Percentiles rank a stretch among this genome's conserved stretches.
phyloP scores from a whole-genome alignment of 225 moss, liverwort and hornwort genomes.

The Anthoceros angustus region DNA sequence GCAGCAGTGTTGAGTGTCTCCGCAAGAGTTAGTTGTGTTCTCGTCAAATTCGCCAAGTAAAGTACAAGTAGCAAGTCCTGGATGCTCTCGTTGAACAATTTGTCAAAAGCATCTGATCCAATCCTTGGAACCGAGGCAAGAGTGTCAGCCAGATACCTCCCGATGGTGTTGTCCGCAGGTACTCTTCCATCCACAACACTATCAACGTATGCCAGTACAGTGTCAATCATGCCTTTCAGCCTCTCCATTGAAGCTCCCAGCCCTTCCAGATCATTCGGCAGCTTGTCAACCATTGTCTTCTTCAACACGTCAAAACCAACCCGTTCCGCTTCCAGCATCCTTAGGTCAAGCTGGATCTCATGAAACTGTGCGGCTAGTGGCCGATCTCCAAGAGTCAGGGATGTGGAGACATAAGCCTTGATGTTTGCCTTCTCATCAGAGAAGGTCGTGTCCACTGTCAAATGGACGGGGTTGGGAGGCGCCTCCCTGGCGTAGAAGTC shows the following conservation, averaged over 20 bases:
- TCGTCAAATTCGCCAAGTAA: conserved; percentile 87
- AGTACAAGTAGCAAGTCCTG: conserved; percentile 96
- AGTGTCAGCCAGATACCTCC: conserved; percentile 91
- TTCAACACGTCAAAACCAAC: conserved; percentile 95
- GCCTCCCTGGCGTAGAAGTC: conserved; percentile 93
- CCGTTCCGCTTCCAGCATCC: conserved; percentile 92
- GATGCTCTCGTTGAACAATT: conserved; percentile 94
- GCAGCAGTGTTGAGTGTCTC: conserved; percentile 97
- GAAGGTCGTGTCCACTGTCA: conserved; percentile 84
- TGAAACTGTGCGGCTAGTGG: conserved; percentile 95
- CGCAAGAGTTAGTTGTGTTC: conserved; percentile 85
- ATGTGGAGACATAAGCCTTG: conserved; percentile 89
- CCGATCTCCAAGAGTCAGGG: conserved; percentile 81
- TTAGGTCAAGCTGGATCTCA: conserved; percentile 89
- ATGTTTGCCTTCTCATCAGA: conserved; percentile 70
- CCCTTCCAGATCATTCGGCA: conserved; percentile 89
- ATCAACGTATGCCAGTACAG: conserved; percentile 78
- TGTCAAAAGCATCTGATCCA: conserved; percentile 79
- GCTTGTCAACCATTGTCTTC: conserved; percentile 86
- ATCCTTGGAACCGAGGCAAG: conserved; percentile 84
- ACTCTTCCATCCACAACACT: conserved; percentile 86
- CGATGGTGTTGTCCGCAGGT: conserved; percentile 69
- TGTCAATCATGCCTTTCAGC: conserved; percentile 79
- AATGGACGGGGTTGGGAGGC: conserved; percentile 60
- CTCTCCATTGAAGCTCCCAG: conserved; percentile 73